A percentile compares a stretch with the other conserved stretches of the same genome.
These are phyloP conservation scores for Oryza nivara DNA, from an alignment of 176 grass and related monocot species.

Conservation along the genomic window DNA sequence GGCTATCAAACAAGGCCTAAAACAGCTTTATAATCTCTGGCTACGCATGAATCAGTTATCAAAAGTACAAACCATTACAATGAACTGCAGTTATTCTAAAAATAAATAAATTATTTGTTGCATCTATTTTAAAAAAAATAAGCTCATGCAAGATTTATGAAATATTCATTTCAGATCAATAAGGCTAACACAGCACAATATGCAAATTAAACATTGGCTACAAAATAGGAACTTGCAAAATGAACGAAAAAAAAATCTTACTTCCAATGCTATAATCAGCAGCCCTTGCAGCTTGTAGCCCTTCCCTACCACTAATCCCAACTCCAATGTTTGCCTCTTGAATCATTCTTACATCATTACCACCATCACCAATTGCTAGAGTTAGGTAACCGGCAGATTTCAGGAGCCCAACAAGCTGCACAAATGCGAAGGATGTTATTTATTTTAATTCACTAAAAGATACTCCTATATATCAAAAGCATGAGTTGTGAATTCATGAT, in stretches of 20 bases:
- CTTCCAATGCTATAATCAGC: slow-evolving; percentile 96
- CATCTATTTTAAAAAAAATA: slow-evolving; percentile 7
- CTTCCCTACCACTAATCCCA: slow-evolving; percentile 93
- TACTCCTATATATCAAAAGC: slow-evolving; percentile 1
- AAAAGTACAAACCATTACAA: not conserved
- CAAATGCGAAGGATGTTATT: slow-evolving; percentile 41
- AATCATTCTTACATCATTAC: slow-evolving; percentile 99
- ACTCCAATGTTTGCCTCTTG: slow-evolving; percentile 95
- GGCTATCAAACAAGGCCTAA: not conserved
- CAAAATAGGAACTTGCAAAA: slow-evolving; percentile 20
- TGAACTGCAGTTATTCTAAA: not conserved
- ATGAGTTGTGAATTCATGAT: not conserved
- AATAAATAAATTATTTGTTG: not conserved
- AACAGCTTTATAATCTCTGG: not conserved
- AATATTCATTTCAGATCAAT: not conserved
- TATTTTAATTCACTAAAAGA: not conserved
- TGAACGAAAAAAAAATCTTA: slow-evolving; percentile 42
- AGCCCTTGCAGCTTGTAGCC: slow-evolving; percentile 92
- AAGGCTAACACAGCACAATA: slow-evolving; percentile 12
- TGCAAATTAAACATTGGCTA: slow-evolving; percentile 13
- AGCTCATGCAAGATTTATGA: slow-evolving; percentile 14
- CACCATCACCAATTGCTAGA: slow-evolving; percentile 90
- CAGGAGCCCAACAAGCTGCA: slow-evolving; percentile 82
- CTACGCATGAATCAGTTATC: not conserved
- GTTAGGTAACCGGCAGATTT: slow-evolving; percentile 77